A percentile compares a stretch with the other conserved stretches of the same genome.
Conservation (phyloP, 2,329 filamentous ascomycete species). For the Aureobasidium sp. region DNA sequence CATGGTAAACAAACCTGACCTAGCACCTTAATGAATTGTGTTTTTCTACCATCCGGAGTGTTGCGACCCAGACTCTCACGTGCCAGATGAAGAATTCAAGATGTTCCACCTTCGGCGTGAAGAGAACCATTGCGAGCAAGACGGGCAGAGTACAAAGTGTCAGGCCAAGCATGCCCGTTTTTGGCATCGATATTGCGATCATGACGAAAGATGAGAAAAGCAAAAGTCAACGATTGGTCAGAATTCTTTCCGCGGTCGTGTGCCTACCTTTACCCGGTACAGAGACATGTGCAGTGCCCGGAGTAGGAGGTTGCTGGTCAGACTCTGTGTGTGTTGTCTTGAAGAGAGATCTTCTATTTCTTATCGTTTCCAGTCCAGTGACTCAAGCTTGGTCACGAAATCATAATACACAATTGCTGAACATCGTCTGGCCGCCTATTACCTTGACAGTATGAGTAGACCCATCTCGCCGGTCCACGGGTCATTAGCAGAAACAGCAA, state of each 20-base stretch:
- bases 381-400: background rate
- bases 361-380: background rate
- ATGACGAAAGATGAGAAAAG: constrained; percentile 10
- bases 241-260: background rate
- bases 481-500: background rate
- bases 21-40: background rate
- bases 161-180: background rate
- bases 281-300: background rate
- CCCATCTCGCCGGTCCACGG: background rate
- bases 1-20: background rate
- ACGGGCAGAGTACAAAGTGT: background rate
- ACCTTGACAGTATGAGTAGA: background rate
- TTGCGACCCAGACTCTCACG: background rate
- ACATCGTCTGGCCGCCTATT: too few species aligned
- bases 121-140: background rate
- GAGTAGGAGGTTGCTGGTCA: background rate
- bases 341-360: background rate
- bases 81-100: background rate
- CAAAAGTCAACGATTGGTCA: constrained; percentile 6
- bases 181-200: background rate
- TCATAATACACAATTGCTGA: background rate
- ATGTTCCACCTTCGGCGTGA: background rate
- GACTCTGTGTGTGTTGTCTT: background rate
- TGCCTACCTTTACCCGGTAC: constrained; percentile 1
- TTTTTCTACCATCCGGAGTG: background rate